phyloP scores from a whole-genome alignment of 768 basidiomycete genomes.

The Tubosaeta sp. region DNA sequence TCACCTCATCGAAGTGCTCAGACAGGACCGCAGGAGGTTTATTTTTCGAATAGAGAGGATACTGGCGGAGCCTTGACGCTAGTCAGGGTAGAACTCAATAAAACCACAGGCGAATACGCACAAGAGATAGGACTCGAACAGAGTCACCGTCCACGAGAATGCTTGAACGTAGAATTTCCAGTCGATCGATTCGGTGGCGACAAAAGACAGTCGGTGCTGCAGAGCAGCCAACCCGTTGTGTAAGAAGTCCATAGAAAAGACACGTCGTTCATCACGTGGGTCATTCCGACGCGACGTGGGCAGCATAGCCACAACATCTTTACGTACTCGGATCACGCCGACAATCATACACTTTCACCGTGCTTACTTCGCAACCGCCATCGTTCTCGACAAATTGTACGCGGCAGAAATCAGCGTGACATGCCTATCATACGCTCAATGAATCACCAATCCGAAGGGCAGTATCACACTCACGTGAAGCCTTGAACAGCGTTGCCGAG shows the following conservation, averaged over 20 bases:
- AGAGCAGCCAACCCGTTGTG: slow-evolving; percentile 53
- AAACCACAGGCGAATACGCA: slow-evolving; percentile 37
- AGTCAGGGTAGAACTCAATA: background rate
- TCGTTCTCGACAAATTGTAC: slow-evolving; percentile 74
- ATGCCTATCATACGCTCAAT: slow-evolving; percentile 42
- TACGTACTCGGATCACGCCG: no score
- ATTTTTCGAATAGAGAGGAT: slow-evolving; percentile 75
- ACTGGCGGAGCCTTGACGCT: slow-evolving; percentile 61
- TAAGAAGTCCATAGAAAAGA: slow-evolving; percentile 48
- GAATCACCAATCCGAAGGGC: background rate
- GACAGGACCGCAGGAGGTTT: slow-evolving; percentile 69
- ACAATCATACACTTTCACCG: no score
- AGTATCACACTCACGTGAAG: slow-evolving; percentile 61
- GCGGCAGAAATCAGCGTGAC: slow-evolving; percentile 84
- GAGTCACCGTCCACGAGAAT: slow-evolving; percentile 72
- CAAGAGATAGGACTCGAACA: slow-evolving; percentile 87
- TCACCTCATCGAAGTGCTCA: slow-evolving; percentile 59
- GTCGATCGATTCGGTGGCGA: slow-evolving; percentile 65
- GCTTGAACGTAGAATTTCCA: slow-evolving; percentile 81
- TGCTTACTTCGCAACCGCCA: slow-evolving; percentile 16
- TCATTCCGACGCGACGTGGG: background rate
- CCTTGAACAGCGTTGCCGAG: slow-evolving; percentile 88
- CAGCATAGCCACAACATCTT: background rate
- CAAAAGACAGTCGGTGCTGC: slow-evolving; percentile 65
- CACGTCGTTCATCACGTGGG: background rate